Base-by-base conservation (phyloP, 768 basidiomycete genomes). In the Pisolithus microcarpus region DNA sequence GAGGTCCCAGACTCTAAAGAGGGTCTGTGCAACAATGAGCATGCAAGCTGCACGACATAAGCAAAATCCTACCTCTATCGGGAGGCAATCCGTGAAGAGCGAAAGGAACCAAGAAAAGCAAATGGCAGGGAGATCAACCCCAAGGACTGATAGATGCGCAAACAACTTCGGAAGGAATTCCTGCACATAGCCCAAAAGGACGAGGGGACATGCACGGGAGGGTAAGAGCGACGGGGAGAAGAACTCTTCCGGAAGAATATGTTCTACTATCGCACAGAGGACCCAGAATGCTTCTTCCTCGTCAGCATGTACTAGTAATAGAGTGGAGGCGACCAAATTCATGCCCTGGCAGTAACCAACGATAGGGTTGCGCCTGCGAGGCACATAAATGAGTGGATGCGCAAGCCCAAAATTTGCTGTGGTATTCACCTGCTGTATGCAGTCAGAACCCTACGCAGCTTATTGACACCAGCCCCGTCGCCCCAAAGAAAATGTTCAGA, bases 41-140 rank as follows among this genome's bases (percentile, higher is more conserved):
- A 5, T 38, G 43, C 24, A 26, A 18, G 9, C 34, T n/a, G 34
- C 10, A n/a, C 5, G 19, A 28, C 7, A 4, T 46, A 64, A 15
- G 7, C 6, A 7, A 23, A 36, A 5, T 4, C 76, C 30, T 51
- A 92, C 92, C 80, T 95, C 93, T 24, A 97, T 89, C 10, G 95
- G 95, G 7, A 97, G 71, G 63, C 94, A 95, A 58, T 96, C 93
- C 0, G 94, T 96, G 62, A 98, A 98, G 19, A 99, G 73, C 3
- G 91, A 93, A 23, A 99, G 72, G 69, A 97, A 96, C 96, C 96
- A 99, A 11, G 93, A 95, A 73, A 99, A 99, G 53, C 92, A 96
- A 54, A 97, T 91, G 0, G 94, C 93, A 3, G 85, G 84, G 2
- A 99, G 76, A 62, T 99, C 94, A 11, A 97, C 84, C 5, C 87